These are phyloP conservation scores for Odontarrhena argentea DNA, from an alignment of 345 rosid species.

Conservation along the genomic window DNA sequence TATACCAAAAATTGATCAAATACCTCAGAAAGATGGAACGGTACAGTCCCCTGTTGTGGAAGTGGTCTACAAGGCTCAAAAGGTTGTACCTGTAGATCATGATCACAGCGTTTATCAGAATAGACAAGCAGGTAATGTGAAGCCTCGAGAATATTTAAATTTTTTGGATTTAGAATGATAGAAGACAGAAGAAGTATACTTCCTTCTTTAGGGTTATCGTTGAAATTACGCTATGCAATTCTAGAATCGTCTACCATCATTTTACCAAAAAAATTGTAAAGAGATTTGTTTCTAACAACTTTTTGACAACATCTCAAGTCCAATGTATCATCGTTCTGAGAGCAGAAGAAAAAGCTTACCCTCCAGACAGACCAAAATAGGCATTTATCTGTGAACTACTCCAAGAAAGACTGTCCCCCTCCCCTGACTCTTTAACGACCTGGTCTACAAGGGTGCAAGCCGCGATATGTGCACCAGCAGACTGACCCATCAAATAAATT, in stretches of 20 bases:
- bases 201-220: constrained; percentile 7
- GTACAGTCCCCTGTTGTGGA: constrained; percentile 79
- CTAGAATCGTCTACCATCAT: background rate
- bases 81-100: constrained; percentile 77
- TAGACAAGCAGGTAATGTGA: constrained; percentile 6
- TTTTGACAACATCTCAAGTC: constrained; percentile 9
- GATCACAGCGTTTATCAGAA: constrained; percentile 8
- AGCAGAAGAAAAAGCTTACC: constrained; percentile 50
- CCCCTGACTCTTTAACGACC: constrained; percentile 82
- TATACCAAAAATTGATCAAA: background rate
- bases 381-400: constrained; percentile 81
- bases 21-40: constrained; percentile 84
- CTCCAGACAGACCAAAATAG: constrained; percentile 95
- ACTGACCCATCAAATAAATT: constrained; percentile 94
- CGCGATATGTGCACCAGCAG: constrained; percentile 98
- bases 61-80: constrained; percentile 79
- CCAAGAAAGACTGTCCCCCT: constrained; percentile 77
- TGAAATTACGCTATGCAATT: background rate
- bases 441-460: constrained; percentile 90
- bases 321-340: background rate
- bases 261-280: background rate
- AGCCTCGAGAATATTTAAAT: background rate
- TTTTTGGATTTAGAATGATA: background rate
- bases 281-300: background rate
- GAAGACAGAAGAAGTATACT: constrained; percentile 23